A percentile compares a stretch with the other conserved stretches of the same genome.
Conservation (phyloP, 768 basidiomycete genomes). For the Russula griseocarnosa region DNA sequence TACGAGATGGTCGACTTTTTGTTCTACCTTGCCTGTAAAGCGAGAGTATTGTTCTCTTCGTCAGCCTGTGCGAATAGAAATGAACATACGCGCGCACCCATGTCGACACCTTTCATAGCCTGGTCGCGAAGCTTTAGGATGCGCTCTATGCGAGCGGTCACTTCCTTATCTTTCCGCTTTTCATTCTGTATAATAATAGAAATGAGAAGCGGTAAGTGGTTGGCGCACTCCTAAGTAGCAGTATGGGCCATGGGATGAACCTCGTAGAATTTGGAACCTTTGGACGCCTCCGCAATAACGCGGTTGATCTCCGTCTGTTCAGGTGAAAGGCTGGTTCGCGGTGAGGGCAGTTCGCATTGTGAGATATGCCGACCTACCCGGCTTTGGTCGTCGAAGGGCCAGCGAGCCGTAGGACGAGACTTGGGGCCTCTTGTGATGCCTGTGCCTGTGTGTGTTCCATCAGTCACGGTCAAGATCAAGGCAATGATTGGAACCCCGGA, state of each 20-base stretch:
- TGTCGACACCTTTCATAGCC: slow-evolving; percentile 49
- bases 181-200: slow-evolving; percentile 56
- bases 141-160: slow-evolving; percentile 70
- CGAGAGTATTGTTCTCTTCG: background rate
- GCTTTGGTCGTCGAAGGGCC: slow-evolving; percentile 89
- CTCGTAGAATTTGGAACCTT: slow-evolving; percentile 91
- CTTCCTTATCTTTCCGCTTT: slow-evolving; percentile 81
- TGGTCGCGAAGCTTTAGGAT: slow-evolving; percentile 65
- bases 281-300: slow-evolving; percentile 85
- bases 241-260: slow-evolving; percentile 36
- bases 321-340: slow-evolving; percentile 50
- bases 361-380: slow-evolving; percentile 48
- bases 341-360: background rate
- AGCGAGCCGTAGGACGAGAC: slow-evolving; percentile 73
- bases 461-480: too few species aligned
- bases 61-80: background rate
- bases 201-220: background rate
- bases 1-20: slow-evolving; percentile 65
- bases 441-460: slow-evolving; percentile 32
- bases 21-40: slow-evolving; percentile 54
- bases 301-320: slow-evolving; percentile 84
- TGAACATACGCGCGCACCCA: slow-evolving; percentile 40
- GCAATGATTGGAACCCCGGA: too few species aligned
- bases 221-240: background rate
- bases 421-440: slow-evolving; percentile 59